phyloP scores from a whole-genome alignment of 352 stramenopile species.

The Phytophthora pseudosyringae region DNA sequence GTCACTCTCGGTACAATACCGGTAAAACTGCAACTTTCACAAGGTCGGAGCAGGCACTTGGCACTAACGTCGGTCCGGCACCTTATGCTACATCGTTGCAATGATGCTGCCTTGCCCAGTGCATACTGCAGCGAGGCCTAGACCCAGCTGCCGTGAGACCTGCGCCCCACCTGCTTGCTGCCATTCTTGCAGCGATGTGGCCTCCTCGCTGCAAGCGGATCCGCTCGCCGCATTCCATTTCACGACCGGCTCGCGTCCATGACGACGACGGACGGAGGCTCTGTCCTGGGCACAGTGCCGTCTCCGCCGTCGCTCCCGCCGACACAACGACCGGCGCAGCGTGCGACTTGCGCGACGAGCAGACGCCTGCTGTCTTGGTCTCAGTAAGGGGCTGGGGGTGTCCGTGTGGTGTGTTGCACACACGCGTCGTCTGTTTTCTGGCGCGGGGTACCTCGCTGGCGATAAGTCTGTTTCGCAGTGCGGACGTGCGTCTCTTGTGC shows the following conservation, averaged over 20 bases:
- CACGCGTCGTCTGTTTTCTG: constrained; percentile 19
- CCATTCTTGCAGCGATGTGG: not conserved
- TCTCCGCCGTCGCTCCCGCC: not conserved
- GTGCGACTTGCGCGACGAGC: constrained; percentile 25
- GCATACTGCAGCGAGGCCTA: not conserved
- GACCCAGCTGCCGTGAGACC: constrained; percentile 3
- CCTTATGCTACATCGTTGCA: constrained; percentile 5
- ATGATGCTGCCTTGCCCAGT: not conserved
- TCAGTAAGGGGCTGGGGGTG: constrained; percentile 21
- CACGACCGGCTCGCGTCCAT: constrained; percentile 4
- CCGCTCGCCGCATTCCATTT: constrained; percentile 13
- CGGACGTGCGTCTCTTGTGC: not conserved
- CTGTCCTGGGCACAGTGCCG: constrained; percentile 4
- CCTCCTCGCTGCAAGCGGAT: constrained; percentile 3
- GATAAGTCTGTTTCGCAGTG: constrained; percentile 10
- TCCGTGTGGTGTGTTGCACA: constrained; percentile 26
- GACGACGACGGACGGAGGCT: not conserved
- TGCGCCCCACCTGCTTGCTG: not conserved
- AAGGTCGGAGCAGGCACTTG: not conserved
- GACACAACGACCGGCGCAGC: constrained; percentile 16
- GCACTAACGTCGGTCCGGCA: constrained; percentile 11
- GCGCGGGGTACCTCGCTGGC: constrained; percentile 16
- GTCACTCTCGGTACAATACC: constrained; percentile 9
- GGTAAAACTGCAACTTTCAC: constrained; percentile 7
- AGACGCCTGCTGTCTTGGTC: constrained; percentile 10